Conservation (phyloP, 2,329 filamentous ascomycete genomes). For the Zasmidium angulare region DNA sequence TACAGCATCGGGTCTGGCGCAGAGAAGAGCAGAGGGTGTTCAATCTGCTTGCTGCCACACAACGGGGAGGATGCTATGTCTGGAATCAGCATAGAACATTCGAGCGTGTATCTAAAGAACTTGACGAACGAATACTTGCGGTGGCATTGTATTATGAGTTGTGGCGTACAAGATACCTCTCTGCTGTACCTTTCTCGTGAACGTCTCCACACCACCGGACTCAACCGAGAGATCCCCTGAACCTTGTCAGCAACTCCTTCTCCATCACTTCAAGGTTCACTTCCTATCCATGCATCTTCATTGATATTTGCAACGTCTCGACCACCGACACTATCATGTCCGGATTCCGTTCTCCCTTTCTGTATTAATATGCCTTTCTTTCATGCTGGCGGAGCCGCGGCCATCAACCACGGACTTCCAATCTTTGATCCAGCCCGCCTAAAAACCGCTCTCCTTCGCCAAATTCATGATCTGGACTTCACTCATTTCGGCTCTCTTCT, state of each 20-base stretch:
- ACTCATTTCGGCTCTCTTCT: conserved; percentile 27
- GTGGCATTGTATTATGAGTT: not conserved
- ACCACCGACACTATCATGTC: not conserved
- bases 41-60: not conserved
- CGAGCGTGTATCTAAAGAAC: not conserved
- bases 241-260: not conserved
- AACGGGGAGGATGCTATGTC: not conserved
- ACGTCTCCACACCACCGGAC: not conserved
- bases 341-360: not conserved
- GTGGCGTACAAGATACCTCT: no score
- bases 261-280: no score
- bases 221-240: not conserved
- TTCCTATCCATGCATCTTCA: no score
- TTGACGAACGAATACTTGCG: not conserved
- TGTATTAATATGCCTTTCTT: conserved; percentile 11
- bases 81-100: not conserved
- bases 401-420: conserved; percentile 10
- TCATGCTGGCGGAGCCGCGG: conserved; percentile 21
- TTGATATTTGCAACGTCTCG: not conserved
- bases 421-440: conserved; percentile 16
- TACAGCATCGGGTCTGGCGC: not conserved
- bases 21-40: not conserved
- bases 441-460: conserved; percentile 14
- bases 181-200: not conserved
- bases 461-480: conserved; percentile 22